Percentiles rank a stretch among this genome's conserved stretches.
Conservation (phyloP, 2,329 filamentous ascomycete species). For the Thyridium curvatum region DNA sequence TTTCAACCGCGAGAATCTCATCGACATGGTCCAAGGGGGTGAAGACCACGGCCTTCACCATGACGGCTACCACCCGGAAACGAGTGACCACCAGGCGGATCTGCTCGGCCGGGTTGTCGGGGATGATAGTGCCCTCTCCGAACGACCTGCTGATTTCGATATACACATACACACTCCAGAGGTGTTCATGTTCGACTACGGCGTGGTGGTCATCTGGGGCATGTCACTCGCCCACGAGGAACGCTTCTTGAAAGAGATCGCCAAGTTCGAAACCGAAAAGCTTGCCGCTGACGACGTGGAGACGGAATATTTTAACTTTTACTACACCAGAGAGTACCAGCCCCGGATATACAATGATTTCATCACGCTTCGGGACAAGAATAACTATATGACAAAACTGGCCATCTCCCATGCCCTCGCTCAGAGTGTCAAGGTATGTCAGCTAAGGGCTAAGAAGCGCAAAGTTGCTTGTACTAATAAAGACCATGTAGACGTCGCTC, state of each 20-base stretch:
- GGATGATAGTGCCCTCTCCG: slow-evolving; percentile 4
- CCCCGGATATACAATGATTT: slow-evolving; percentile 99
- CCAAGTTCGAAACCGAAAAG: slow-evolving; percentile 91
- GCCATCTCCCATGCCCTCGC: slow-evolving; percentile 93
- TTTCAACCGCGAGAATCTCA: slow-evolving; percentile 55
- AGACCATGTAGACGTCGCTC: slow-evolving; percentile 63
- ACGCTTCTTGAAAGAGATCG: slow-evolving; percentile 85
- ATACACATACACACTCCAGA: slow-evolving; percentile 87
- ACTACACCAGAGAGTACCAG: slow-evolving; percentile 97
- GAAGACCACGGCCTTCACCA: not conserved
- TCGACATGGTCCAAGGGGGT: slow-evolving; percentile 44
- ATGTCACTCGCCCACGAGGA: slow-evolving; percentile 90
- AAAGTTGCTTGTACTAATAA: too few relatives aligned
- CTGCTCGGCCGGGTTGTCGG: too few relatives aligned
- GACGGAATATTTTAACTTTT: slow-evolving; percentile 98
- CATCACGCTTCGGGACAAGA: slow-evolving; percentile 87
- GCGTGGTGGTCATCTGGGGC: slow-evolving; percentile 96
- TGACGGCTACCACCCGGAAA: not conserved
- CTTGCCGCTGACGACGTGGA: slow-evolving; percentile 83
- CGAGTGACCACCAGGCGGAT: not conserved
- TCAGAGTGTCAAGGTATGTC: slow-evolving; percentile 79
- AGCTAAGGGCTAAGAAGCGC: not conserved
- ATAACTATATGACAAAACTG: slow-evolving; percentile 96
- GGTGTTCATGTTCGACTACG: slow-evolving; percentile 94
- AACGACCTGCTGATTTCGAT: slow-evolving; percentile 62